These are phyloP conservation scores for Luvunga scandens DNA, from an alignment of 345 rosid genomes.

Conservation along the genomic window DNA sequence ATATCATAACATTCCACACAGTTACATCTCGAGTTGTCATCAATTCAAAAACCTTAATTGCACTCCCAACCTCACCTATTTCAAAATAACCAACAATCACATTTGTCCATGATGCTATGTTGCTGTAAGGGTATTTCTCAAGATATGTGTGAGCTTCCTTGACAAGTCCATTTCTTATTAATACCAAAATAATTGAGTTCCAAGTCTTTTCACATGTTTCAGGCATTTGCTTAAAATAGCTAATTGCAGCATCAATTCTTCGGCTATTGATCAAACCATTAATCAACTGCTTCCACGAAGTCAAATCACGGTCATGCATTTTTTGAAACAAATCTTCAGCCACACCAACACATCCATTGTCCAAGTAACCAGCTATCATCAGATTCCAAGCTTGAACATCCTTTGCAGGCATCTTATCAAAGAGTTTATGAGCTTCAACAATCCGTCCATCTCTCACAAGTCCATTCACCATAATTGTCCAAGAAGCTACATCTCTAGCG, in stretches of 20 bases:
- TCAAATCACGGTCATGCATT: constrained; percentile 30
- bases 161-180: constrained; percentile 30
- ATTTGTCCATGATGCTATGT: constrained; percentile 36
- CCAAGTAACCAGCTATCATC: constrained; percentile 32
- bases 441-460: constrained; percentile 31
- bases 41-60: constrained; percentile 29
- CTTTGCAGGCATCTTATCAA: constrained; percentile 37
- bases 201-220: constrained; percentile 37
- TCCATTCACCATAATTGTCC: constrained; percentile 39
- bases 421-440: constrained; percentile 30
- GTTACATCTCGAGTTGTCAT: constrained; percentile 27
- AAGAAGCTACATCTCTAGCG: constrained; percentile 36
- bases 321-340: constrained; percentile 31
- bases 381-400: constrained; percentile 40
- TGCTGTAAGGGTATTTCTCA: constrained; percentile 30
- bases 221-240: constrained; percentile 31
- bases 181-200: constrained; percentile 29
- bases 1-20: constrained; percentile 40
- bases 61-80: constrained; percentile 26
- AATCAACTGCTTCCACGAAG: constrained; percentile 38
- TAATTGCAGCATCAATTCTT: constrained; percentile 21
- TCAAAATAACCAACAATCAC: constrained; percentile 38
- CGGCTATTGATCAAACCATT: constrained; percentile 20
- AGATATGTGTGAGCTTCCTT: constrained; percentile 35
- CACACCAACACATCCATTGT: constrained; percentile 17